Percentiles rank a stretch among this genome's conserved stretches.
Conservation (phyloP, 2,329 filamentous ascomycete species). For the Ophiocordyceps camponoti-saundersi region DNA sequence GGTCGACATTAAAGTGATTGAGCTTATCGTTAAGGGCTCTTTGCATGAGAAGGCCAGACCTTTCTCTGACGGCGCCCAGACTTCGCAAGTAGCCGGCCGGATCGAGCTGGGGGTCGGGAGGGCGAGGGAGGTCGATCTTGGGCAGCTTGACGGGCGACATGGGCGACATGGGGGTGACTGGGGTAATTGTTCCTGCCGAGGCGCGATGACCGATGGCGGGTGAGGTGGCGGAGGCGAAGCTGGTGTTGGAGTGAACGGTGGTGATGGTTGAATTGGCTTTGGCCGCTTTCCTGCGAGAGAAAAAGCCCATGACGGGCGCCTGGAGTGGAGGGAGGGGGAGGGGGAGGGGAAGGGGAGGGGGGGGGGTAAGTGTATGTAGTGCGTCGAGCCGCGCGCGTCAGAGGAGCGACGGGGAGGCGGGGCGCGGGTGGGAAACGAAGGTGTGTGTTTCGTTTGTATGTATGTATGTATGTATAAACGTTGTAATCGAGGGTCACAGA, state of each 20-base stretch:
- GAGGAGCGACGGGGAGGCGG: background rate
- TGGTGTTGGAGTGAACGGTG: constrained; percentile 29
- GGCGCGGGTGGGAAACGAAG: background rate
- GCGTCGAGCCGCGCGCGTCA: background rate
- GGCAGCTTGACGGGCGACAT: constrained; percentile 40
- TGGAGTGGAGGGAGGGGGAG: constrained; percentile 1
- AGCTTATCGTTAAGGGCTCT: constrained; percentile 65
- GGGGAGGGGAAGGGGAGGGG: background rate
- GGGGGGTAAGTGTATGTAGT: background rate
- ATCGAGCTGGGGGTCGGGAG: constrained; percentile 76
- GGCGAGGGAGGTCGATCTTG: constrained; percentile 65
- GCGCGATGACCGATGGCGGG: constrained; percentile 30
- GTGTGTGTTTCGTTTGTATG: background rate
- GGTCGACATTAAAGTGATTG: constrained; percentile 77
- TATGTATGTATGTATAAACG: too few relatives aligned
- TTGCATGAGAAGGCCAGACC: constrained; percentile 54
- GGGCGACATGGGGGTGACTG: constrained; percentile 31
- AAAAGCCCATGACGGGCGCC: constrained; percentile 30
- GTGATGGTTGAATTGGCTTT: constrained; percentile 24
- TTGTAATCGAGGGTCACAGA: too few relatives aligned
- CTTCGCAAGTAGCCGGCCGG: constrained; percentile 83
- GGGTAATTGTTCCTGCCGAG: constrained; percentile 29
- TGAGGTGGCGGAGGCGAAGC: constrained; percentile 32
- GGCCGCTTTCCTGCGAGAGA: constrained; percentile 34
- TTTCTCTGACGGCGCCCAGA: constrained; percentile 72